Evolutionary conservation across 495 filamentous ascomycete species (phyloP), one percentile per base, ranked within the genome.

Genomic region (Daldinia decipiens): DNA sequence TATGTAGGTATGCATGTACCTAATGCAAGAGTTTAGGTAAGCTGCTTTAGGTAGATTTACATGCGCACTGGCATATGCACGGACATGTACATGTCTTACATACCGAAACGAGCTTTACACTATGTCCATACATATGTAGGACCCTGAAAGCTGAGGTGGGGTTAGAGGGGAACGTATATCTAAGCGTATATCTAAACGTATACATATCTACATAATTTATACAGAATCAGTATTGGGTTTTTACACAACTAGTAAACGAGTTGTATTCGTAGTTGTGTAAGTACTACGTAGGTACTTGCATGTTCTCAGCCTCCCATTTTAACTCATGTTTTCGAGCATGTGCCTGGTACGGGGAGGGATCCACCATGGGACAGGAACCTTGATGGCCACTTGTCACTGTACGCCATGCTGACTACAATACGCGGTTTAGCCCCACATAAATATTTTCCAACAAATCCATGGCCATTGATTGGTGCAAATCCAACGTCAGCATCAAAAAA

Each of bases 371-470:
- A 47, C 1, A 47, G 67, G 71, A 70, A 73, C 71, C 71, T 73
- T 73, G 71, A 70, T 70, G 71, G 71, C 29, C 66, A 59, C n/a
- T 32, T 63, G 11, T 27, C 17, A 29, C 21, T 19, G 15, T 39
- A 50, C 47, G 47, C 26, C 59, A 50, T 40, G 60, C 50, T 56
- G 36, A 59, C 43, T 52, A 21, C 26, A 53, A 12, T 31, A 31
- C 29, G 29, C 5, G 29, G 17, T 21, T 26, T 47, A 45, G 50
- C 60, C 70, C 70, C 70, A 68, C 65, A 40, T 55, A 26, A 8
- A 19, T 12, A 40, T 55, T 66, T 61, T 62, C 62, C 62, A 65
- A 63, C 58, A 70, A 73, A 73, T 69, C 40, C 71, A 31, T 19
- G 62, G 13, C 21, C 59, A 38, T 32, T 66, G 45, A 70, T 73